phyloP scores from a whole-genome alignment of 139 green algal genomes.

The Micractinium sp. region DNA sequence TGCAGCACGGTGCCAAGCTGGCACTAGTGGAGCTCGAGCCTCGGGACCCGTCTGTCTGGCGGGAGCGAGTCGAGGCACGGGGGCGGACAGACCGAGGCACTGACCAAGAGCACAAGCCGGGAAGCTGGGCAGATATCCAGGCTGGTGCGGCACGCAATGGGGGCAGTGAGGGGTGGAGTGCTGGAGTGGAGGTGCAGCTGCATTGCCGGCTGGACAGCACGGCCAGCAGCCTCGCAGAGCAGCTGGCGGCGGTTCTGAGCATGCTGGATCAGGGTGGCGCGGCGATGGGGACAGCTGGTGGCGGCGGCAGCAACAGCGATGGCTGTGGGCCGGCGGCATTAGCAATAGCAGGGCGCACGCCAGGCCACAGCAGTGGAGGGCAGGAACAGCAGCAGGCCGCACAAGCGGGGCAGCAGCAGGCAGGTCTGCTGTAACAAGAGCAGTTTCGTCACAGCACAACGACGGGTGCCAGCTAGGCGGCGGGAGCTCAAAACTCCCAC shows the following conservation, averaged over 20 bases:
- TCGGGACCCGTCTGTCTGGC: conserved; percentile 51
- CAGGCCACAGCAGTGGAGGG: not conserved
- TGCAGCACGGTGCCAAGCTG: conserved; percentile 43
- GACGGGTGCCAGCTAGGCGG: too few relatives aligned
- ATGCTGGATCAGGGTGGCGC: not conserved
- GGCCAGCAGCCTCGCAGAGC: not conserved
- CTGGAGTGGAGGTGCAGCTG: not conserved
- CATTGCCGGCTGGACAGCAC: conserved; percentile 19
- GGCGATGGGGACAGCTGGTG: too few relatives aligned
- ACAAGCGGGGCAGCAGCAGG: not conserved
- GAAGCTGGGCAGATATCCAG: conserved; percentile 60
- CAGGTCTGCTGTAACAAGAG: too few relatives aligned
- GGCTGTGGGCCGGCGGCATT: not conserved
- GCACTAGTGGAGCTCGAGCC: conserved; percentile 67
- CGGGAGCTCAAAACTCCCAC: too few relatives aligned
- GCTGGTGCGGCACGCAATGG: conserved; percentile 34
- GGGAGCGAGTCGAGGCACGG: conserved; percentile 57
- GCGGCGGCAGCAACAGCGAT: not conserved
- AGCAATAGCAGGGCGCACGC: not conserved
- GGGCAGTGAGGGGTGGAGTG: conserved; percentile 18
- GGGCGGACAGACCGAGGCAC: conserved; percentile 19
- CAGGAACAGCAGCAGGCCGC: not conserved
- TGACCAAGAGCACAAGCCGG: conserved; percentile 60
- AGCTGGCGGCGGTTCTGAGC: not conserved
- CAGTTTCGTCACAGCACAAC: too few relatives aligned